A percentile compares a stretch with the other conserved stretches of the same genome.
These are phyloP conservation scores for Trichosporon sp. DNA, from an alignment of 1,284 basidiomycete genomes.

Conservation along the genomic window DNA sequence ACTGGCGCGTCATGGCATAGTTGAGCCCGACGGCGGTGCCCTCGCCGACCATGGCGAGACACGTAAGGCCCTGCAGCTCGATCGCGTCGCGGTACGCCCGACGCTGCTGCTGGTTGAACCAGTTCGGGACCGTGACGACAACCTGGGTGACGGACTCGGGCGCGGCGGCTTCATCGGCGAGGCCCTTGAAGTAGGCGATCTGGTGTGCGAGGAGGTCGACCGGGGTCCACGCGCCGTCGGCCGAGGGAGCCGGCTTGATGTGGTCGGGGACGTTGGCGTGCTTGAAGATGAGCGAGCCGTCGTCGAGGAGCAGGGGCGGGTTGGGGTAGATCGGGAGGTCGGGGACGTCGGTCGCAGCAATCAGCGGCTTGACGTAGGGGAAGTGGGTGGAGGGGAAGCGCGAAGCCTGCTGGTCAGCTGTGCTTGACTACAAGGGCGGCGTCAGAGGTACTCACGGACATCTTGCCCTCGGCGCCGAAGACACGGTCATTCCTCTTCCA, in stretches of 20 bases:
- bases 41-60: constrained; percentile 82
- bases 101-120: constrained; percentile 79
- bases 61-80: constrained; percentile 79
- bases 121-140: constrained; percentile 79
- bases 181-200: constrained; percentile 78
- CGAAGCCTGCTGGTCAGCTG: constrained; percentile 60
- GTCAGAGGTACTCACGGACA: constrained; percentile 60
- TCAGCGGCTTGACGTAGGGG: constrained; percentile 79
- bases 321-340: constrained; percentile 55
- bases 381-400: constrained; percentile 86
- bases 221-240: constrained; percentile 58
- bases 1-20: constrained; percentile 91
- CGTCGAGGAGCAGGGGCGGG: constrained; percentile 32
- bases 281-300: constrained; percentile 62
- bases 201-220: constrained; percentile 96
- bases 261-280: constrained; percentile 62
- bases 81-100: constrained; percentile 85
- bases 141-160: constrained; percentile 72
- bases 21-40: constrained; percentile 89
- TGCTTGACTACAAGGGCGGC: background rate
- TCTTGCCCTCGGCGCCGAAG: constrained; percentile 82
- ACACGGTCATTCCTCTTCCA: constrained; percentile 84
- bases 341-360: constrained; percentile 50
- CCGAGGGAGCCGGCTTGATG: constrained; percentile 58
- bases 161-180: constrained; percentile 64